Base-by-base conservation (phyloP, 371 early-diverging fungal genomes). In the Funneliformis caledonium region DNA sequence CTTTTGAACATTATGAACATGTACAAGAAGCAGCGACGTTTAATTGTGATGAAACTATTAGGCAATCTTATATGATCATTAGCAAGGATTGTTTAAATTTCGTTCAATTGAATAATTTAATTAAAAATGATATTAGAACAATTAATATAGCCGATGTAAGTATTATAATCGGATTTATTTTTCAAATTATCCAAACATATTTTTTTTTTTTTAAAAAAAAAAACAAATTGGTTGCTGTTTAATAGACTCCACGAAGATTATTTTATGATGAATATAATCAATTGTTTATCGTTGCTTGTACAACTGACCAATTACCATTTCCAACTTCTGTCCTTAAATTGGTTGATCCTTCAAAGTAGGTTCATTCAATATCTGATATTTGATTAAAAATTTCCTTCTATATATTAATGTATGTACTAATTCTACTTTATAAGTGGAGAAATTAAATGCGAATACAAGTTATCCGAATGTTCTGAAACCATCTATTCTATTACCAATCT, bases 1-100 rank as follows among this genome's bases (percentile, higher is more conserved):
- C 75, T 8, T 60, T 75, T 52, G 59, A 75, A 50, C 52, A 75
- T 75, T 75, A 75, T 75, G 75, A 75, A 42, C 52, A 75, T 75
- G 75, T 75, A 37, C 31, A 56, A 37, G 43, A 75, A 50, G 75
- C 50, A 26, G 75, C 75, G 6, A 16, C 26, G n/a, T 33, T 42
- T 19, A 52, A 52, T 19, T 33, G 37, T 59, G 50, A 75, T 16
- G 59, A 19, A 5, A n/a, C 50, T 75, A 22, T 75, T 45, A 31
- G 12, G 11, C 59, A 75, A 31, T 26, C 37, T 10, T 75, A 75
- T 56, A 75, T 75, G 75, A 59, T 75, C 33, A 43, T 75, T 56
- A 33, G 56, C 12, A 52, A 75, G n/a, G 33, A 75, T 22, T 75
- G 75, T 56, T 56, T 75, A n/a, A 59, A 75, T 75, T 75, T 75